phyloP scores from a whole-genome alignment of 768 basidiomycete species.

The Epithele typhae region DNA sequence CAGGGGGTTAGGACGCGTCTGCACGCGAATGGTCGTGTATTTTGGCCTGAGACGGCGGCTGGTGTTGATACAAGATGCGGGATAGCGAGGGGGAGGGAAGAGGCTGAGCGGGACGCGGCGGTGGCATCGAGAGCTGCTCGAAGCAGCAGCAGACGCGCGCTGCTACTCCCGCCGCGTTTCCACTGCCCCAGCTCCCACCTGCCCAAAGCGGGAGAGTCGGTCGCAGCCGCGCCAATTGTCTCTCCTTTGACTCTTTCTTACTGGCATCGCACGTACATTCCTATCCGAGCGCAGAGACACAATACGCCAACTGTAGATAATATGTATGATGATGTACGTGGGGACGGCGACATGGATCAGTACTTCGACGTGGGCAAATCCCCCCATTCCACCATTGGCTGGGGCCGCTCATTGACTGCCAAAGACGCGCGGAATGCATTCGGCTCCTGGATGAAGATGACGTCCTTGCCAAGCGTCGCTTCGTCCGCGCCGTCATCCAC shows the following conservation, averaged over 20 bases:
- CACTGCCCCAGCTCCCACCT: not conserved
- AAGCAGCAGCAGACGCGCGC: not conserved
- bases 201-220: not conserved
- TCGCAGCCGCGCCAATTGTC: constrained; percentile 6
- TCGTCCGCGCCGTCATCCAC: constrained; percentile 43
- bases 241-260: constrained; percentile 4
- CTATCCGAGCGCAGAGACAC: too few species aligned
- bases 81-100: not conserved
- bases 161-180: not conserved
- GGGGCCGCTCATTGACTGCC: constrained; percentile 49
- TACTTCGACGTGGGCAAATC: constrained; percentile 63
- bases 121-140: too few species aligned
- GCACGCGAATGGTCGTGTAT: constrained; percentile 11
- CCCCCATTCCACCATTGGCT: constrained; percentile 68
- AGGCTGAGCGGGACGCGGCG: constrained; percentile 1
- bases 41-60: not conserved
- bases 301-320: not conserved
- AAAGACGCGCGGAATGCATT: constrained; percentile 62
- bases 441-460: constrained; percentile 61
- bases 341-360: too few species aligned
- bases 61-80: not conserved
- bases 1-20: constrained; percentile 2
- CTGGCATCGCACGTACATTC: too few species aligned
- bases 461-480: constrained; percentile 40
- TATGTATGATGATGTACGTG: not conserved